These are phyloP conservation scores for Candolleomyces efflorescens DNA, from an alignment of 768 basidiomycete species.

Conservation along the genomic window DNA sequence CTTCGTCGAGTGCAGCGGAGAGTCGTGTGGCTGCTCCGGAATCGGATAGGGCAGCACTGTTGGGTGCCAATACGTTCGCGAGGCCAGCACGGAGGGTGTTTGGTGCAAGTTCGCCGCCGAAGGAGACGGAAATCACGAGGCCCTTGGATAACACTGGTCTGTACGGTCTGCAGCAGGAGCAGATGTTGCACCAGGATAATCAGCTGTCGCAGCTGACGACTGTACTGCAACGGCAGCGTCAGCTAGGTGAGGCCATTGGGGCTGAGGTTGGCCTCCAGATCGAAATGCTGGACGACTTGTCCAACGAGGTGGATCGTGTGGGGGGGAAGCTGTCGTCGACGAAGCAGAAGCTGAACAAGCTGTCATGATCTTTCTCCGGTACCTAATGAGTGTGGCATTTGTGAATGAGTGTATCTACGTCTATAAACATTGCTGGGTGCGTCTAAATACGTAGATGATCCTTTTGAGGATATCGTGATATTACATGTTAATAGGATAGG, in stretches of 20 bases:
- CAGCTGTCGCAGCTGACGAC: slow-evolving; percentile 79
- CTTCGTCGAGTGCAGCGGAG: slow-evolving; percentile 18
- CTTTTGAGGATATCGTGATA: neutral
- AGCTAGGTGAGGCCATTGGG: slow-evolving; percentile 82
- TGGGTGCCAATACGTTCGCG: slow-evolving; percentile 38
- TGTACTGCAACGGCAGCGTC: slow-evolving; percentile 79
- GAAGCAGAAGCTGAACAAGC: slow-evolving; percentile 77
- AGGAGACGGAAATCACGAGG: slow-evolving; percentile 83
- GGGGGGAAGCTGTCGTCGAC: slow-evolving; percentile 75
- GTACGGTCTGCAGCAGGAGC: slow-evolving; percentile 70
- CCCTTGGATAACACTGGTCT: slow-evolving; percentile 84
- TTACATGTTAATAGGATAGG: slow-evolving; percentile 5
- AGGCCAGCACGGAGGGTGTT: slow-evolving; percentile 72
- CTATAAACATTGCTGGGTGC: slow-evolving; percentile 1
- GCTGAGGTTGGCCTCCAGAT: slow-evolving; percentile 81
- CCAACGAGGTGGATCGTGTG: slow-evolving; percentile 70
- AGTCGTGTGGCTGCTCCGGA: slow-evolving; percentile 39
- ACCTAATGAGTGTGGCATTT: slow-evolving; percentile 13
- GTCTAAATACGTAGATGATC: neutral
- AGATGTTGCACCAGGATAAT: slow-evolving; percentile 81
- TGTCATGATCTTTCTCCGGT: slow-evolving; percentile 54
- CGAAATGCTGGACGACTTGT: slow-evolving; percentile 79
- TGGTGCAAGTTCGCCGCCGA: slow-evolving; percentile 54
- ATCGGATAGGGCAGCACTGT: slow-evolving; percentile 61
- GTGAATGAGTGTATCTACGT: slow-evolving; percentile 5